A percentile compares a stretch with the other conserved stretches of the same genome.
phyloP scores from a whole-genome alignment of 2,329 filamentous ascomycete genomes.

The Geoglossum cookeanum region DNA sequence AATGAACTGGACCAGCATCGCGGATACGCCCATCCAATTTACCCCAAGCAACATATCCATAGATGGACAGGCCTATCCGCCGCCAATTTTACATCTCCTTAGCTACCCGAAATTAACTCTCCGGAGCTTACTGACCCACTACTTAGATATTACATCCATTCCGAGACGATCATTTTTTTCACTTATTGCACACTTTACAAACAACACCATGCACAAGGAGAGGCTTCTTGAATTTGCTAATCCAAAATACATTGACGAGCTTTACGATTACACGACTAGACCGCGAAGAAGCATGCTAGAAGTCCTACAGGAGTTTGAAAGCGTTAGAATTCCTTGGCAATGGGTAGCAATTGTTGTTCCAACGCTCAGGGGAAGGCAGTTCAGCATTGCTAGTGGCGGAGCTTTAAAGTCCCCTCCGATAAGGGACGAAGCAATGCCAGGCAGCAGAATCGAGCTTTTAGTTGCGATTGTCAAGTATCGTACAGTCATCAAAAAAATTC shows the following conservation, averaged over 20 bases:
- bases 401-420: constrained; percentile 14
- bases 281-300: constrained; percentile 82
- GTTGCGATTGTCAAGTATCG: constrained; percentile 82
- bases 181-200: constrained; percentile 55
- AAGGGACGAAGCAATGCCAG: background rate
- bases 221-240: constrained; percentile 69
- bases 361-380: constrained; percentile 68
- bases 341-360: constrained; percentile 59
- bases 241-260: constrained; percentile 66
- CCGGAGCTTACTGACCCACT: constrained; percentile 57
- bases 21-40: constrained; percentile 48
- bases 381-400: constrained; percentile 73
- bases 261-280: constrained; percentile 88
- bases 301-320: constrained; percentile 75
- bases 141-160: constrained; percentile 77
- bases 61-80: constrained; percentile 11
- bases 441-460: constrained; percentile 47
- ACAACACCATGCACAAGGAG: constrained; percentile 53
- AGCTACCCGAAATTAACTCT: constrained; percentile 35
- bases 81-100: constrained; percentile 17
- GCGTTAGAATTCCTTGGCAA: constrained; percentile 61
- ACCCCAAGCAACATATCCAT: constrained; percentile 15
- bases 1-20: constrained; percentile 59
- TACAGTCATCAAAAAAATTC: constrained; percentile 65
- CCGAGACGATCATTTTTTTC: constrained; percentile 76